Evolutionary conservation across 2,329 filamentous ascomycete genomes (phyloP).

Genomic region (Remersonia thermophila): DNA sequence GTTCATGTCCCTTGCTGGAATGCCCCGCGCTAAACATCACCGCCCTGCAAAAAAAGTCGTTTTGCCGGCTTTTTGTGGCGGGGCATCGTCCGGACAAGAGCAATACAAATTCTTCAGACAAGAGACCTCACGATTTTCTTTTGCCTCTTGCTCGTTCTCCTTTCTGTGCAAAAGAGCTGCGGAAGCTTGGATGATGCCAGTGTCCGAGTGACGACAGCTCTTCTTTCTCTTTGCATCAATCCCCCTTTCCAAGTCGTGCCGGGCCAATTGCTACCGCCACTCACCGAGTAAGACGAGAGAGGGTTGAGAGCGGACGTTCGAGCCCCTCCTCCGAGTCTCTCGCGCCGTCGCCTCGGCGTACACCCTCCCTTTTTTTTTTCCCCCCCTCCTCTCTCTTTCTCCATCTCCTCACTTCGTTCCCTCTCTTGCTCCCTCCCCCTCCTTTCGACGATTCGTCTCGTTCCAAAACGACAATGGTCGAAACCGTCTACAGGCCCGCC

Average conservation of each 20-base stretch:
- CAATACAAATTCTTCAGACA: slow-evolving; percentile 10
- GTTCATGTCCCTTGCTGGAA: slow-evolving; percentile 2
- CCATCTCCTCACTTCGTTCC: background rate
- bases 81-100: slow-evolving; percentile 3
- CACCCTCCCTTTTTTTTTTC: slow-evolving; percentile 1
- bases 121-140: too few relatives aligned
- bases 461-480: slow-evolving; percentile 22
- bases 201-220: too few relatives aligned
- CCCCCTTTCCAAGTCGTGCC: slow-evolving; percentile 1
- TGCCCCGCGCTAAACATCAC: slow-evolving; percentile 7
- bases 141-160: too few relatives aligned
- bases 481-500: slow-evolving; percentile 40
- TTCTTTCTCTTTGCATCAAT: too few relatives aligned
- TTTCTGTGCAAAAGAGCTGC: too few relatives aligned
- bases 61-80: slow-evolving; percentile 7
- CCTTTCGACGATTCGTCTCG: background rate
- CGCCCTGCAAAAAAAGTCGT: slow-evolving; percentile 7
- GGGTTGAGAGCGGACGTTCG: slow-evolving; percentile 5
- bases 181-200: too few relatives aligned
- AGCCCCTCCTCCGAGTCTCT: background rate
- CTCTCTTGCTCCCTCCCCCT: background rate
- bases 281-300: background rate
- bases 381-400: slow-evolving; percentile 5
- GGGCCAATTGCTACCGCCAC: background rate
- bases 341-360: background rate